Percentiles rank a stretch among this genome's conserved stretches.
These are phyloP conservation scores for Lomentospora prolificans DNA, from an alignment of 2,329 filamentous ascomycete genomes.

Conservation along the genomic window DNA sequence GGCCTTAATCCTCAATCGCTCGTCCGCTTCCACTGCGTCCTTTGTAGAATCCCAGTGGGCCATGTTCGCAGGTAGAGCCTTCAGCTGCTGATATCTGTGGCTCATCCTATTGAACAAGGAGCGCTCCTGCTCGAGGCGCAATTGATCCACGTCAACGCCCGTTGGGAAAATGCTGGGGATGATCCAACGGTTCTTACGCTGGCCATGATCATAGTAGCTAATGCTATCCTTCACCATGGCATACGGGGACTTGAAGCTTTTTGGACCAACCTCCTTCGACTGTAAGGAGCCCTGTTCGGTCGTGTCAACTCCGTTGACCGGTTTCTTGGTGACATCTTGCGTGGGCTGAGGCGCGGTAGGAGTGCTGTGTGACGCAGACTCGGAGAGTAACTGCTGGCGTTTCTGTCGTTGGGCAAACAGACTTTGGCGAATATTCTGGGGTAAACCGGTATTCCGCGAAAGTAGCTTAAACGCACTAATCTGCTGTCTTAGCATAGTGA, in stretches of 20 bases:
- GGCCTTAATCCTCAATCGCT: conserved; percentile 76
- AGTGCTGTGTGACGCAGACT: conserved; percentile 12
- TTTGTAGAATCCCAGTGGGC: conserved; percentile 77
- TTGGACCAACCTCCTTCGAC: conserved; percentile 46
- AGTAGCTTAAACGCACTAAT: conserved; percentile 87
- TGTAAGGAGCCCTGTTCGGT: conserved; percentile 27
- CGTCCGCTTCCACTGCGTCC: conserved; percentile 58
- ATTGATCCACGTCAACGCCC: conserved; percentile 76
- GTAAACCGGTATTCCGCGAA: conserved; percentile 77
- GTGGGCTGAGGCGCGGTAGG: conserved; percentile 21
- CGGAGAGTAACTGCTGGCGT: conserved; percentile 28
- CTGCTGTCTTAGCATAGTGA: conserved; percentile 70
- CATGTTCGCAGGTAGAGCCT: conserved; percentile 73
- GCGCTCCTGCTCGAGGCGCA: conserved; percentile 78
- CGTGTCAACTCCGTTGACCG: conserved; percentile 8
- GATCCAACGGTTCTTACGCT: conserved; percentile 65
- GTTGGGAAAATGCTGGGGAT: conserved; percentile 83
- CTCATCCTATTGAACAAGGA: conserved; percentile 85
- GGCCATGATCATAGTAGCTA: conserved; percentile 69
- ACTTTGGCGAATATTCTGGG: conserved; percentile 67
- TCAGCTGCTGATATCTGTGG: conserved; percentile 74
- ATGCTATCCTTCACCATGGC: conserved; percentile 48
- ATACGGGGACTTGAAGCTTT: conserved; percentile 68
- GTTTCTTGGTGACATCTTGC: conserved; percentile 11
- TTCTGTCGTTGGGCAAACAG: conserved; percentile 68